Base-by-base conservation (phyloP, 345 rosid genomes). In the Citrus mangshanensis region DNA sequence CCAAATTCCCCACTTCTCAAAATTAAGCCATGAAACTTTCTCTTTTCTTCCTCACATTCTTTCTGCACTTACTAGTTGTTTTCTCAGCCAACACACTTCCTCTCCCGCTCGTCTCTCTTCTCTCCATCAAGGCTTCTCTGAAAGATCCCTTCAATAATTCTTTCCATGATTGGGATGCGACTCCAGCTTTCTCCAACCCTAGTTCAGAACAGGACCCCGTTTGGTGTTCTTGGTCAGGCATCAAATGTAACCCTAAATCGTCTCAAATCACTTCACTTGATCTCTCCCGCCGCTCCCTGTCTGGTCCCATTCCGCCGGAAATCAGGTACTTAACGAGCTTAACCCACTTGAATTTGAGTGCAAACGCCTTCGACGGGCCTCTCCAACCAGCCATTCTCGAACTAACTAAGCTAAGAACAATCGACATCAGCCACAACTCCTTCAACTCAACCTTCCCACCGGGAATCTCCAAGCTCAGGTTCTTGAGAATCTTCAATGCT, bases 161-260 rank as follows among this genome's bases (percentile, higher is more conserved):
- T 16, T 89, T 97, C 82, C 82, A 76, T 21, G 98, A 90, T 77
- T 97, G 99, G 99, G 86, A 89, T 64, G 84, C 84, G 1, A 51
- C 74, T 0, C 83, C 82, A 0, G 18, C 75, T 40, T 56, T 83
- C 75, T 76, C 94, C 77, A 76, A 81, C 22, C 80, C 87, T 4
- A 60, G 62, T 72, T 72, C 28, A 56, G 84, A 85, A 25, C 6
- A 19, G 2, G 82, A 74, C 37, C 85, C 89, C 2, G 83, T 82
- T 78, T 92, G 98, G 98, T 94, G 99, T 75, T 85, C 94, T 12
- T 97, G 99, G 99, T 89, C 97, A 0, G 98, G 98, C 13, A 69
- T 97, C 58, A 73, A 86, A 42, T 97, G 99, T 67, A 84, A 88
- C 70, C 86, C 82, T 7, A 46, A 27, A n/a, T 86, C 94, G 4